Evolutionary conservation across 1,139 yeast genomes (phyloP), one percentile per base, ranked within the genome.

Genomic region (Debaryomyces coudertii): DNA sequence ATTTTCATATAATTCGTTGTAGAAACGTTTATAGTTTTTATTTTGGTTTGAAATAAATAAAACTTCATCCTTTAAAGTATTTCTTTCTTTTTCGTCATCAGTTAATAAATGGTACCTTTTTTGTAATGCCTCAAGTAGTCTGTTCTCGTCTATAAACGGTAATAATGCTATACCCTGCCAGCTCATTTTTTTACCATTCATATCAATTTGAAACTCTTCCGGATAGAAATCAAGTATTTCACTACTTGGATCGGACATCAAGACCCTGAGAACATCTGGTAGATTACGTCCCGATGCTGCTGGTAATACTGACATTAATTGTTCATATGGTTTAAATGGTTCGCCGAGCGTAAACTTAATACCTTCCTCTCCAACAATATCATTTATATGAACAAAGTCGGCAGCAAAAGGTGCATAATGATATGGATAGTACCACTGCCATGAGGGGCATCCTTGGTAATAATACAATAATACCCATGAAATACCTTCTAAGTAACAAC

Each of bases 361-460:
- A 1, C 85, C 76, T 36, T 86, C 65, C 28, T 79, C 82, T 1
- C 79, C 76, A 9, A 73, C 63, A 11, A 73, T 61, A 3, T 64
- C 70, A 15, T 61, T 57, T 37, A 90, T 68, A 42, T 83, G 79
- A 3, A 67, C 71, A 58, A 95, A 87, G 63, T 95, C 99, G 7
- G 87, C 78, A 0, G 98, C 98, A 74, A 93, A 90, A 15, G 99
- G 99, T 0, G 99, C 98, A 68, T 95, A 95, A 63, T 95, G 99
- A 62, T 85, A 93, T 0, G 98, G 99, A 58, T 86, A 95, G 65
- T 82, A 95, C 99, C 99, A 95, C 47, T 85, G 87, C 99, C 99
- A 95, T 0, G 98, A 92, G 0, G 97, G 96, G 68, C 98, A 93
- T 3, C 97, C 98, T 68, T 93, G 99, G 63, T 89, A 93, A 68